Percentiles rank a stretch among this genome's conserved stretches.
Conservation (phyloP, 2,329 filamentous ascomycete genomes). For the Aspergillus vadensis region DNA sequence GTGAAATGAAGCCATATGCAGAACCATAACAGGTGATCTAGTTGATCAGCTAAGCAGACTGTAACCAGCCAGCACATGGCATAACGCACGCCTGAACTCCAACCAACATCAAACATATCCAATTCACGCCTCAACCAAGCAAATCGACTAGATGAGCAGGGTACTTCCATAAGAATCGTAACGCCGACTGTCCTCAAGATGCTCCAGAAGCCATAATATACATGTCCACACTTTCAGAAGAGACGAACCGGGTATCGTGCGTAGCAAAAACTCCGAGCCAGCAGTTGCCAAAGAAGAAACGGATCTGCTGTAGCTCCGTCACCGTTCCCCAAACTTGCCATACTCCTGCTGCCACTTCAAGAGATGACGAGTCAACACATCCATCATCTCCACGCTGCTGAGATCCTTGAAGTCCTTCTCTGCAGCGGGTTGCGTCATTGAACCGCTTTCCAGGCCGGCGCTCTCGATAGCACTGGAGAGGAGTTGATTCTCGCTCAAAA, state of each 20-base stretch:
- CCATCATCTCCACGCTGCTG: constrained; percentile 87
- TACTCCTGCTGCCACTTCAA: constrained; percentile 82
- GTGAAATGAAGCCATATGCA: neutral
- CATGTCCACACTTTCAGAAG: constrained; percentile 27
- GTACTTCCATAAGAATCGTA: constrained; percentile 14
- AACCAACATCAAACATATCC: constrained; percentile 2
- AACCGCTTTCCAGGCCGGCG: constrained; percentile 15
- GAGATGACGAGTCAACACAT: constrained; percentile 75
- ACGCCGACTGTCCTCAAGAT: constrained; percentile 27
- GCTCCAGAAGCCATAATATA: constrained; percentile 31
- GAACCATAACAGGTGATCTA: neutral
- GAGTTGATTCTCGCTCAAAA: neutral
- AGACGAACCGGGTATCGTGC: constrained; percentile 27
- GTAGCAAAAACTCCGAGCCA: constrained; percentile 15
- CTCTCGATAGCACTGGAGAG: neutral
- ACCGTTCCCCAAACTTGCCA: constrained; percentile 55
- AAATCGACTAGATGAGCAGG: constrained; percentile 10
- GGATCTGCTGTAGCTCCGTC: constrained; percentile 16
- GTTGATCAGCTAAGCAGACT: neutral
- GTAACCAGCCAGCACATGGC: too few species aligned
- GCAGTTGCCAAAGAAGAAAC: constrained; percentile 10
- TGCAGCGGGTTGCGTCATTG: constrained; percentile 27
- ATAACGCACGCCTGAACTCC: neutral
- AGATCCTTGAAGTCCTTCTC: constrained; percentile 70
- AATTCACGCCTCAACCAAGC: constrained; percentile 2